A percentile compares a stretch with the other conserved stretches of the same genome.
Conservation (phyloP, 495 filamentous ascomycete genomes). For the Neurospora cerealis region DNA sequence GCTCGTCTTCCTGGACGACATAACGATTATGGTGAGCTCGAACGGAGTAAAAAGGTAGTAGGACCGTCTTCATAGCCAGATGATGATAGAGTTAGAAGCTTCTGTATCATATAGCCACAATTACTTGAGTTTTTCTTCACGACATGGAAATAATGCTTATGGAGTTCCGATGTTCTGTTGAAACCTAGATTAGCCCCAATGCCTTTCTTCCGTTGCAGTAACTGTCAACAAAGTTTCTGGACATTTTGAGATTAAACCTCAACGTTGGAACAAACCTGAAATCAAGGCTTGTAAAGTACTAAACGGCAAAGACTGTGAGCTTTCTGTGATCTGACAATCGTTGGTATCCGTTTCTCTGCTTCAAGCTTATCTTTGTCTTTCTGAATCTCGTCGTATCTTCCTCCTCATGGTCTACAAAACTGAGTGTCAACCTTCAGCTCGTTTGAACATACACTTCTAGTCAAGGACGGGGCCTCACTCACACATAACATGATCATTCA, state of each 20-base stretch:
- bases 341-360: background rate
- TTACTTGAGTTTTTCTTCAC: no score
- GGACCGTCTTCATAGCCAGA: background rate
- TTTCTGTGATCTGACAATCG: background rate
- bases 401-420: background rate
- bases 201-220: no score
- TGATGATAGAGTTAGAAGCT: background rate
- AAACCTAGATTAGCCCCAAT: no score
- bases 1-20: background rate
- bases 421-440: background rate
- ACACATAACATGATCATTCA: background rate
- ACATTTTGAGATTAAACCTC: no score
- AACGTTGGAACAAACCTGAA: no score
- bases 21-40: background rate
- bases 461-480: background rate
- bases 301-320: no score
- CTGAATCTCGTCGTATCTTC: background rate
- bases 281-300: no score
- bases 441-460: background rate
- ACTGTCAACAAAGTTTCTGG: no score
- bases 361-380: background rate
- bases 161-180: no score
- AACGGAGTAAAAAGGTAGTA: background rate
- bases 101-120: background rate
- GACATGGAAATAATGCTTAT: no score